Percentiles rank a stretch among this genome's conserved stretches.
Conservation (phyloP, 306 rosid genomes). For the Adenanthera pavonina region DNA sequence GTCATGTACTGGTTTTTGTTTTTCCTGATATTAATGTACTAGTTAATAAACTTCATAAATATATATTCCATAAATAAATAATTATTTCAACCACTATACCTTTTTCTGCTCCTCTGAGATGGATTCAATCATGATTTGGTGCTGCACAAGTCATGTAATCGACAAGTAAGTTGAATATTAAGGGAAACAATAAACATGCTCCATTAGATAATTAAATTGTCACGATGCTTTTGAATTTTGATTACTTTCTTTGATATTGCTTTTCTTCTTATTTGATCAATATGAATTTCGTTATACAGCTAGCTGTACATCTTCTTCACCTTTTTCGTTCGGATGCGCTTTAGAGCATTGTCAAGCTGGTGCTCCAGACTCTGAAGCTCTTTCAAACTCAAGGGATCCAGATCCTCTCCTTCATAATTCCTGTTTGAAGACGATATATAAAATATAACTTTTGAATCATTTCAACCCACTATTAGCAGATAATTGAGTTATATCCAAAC, state of each 20-base stretch:
- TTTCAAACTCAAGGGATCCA: constrained; percentile 69
- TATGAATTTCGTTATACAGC: not conserved
- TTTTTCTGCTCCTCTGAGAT: not conserved
- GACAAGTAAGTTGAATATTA: not conserved
- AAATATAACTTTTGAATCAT: not conserved
- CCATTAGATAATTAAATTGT: not conserved
- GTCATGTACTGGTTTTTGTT: not conserved
- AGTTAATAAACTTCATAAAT: not conserved
- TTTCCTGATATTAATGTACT: no score
- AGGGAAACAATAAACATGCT: not conserved
- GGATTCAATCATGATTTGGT: constrained; percentile 2
- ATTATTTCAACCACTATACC: not conserved
- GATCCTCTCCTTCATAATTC: constrained; percentile 69
- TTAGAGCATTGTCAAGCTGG: constrained; percentile 78
- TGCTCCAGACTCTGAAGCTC: constrained; percentile 88
- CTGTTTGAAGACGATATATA: constrained; percentile 42
- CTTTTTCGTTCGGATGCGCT: constrained; percentile 85
- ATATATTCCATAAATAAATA: no score
- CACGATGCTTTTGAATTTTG: not conserved
- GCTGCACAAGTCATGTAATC: constrained; percentile 27
- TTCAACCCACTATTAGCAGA: no score
- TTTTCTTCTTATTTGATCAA: not conserved
- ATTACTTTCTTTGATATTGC: not conserved
- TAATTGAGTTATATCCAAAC: no score
- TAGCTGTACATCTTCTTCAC: constrained; percentile 41